Percentiles rank a stretch among this genome's conserved stretches.
Conservation (phyloP, 140 eudicot genomes). For the Oenanthe javanica region DNA sequence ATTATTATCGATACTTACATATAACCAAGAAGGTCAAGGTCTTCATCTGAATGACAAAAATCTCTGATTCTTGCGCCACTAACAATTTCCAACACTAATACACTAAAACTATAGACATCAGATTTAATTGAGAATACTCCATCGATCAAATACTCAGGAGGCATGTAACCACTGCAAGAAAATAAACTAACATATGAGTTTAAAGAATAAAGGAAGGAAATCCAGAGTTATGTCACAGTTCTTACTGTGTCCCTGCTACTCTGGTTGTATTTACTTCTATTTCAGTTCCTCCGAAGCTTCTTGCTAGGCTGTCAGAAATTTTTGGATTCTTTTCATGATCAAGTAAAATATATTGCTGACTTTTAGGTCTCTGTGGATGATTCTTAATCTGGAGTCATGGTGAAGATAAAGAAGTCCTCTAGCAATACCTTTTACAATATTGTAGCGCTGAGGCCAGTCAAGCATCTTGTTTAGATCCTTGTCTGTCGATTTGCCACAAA, state of each 20-base stretch:
- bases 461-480: neutral
- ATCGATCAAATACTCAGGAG: neutral
- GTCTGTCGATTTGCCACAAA: neutral
- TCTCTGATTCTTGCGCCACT: neutral
- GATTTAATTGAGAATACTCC: conserved; percentile 8
- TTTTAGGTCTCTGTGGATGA: conserved; percentile 4
- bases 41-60: neutral
- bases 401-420: conserved; percentile 4
- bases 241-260: conserved; percentile 9
- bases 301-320: neutral
- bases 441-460: neutral
- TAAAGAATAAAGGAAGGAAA: neutral
- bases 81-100: neutral
- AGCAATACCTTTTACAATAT: neutral
- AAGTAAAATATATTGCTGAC: neutral
- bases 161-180: neutral
- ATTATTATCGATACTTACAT: neutral
- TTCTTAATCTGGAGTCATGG: conserved; percentile 1
- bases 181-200: neutral
- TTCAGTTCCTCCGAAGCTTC: conserved; percentile 1
- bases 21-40: conserved; percentile 3
- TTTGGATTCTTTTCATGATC: neutral
- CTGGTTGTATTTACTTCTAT: neutral
- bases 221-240: too few relatives aligned
- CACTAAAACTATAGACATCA: neutral